Conservation (phyloP, 2,329 filamentous ascomycete species). For the Botrytis porri region DNA sequence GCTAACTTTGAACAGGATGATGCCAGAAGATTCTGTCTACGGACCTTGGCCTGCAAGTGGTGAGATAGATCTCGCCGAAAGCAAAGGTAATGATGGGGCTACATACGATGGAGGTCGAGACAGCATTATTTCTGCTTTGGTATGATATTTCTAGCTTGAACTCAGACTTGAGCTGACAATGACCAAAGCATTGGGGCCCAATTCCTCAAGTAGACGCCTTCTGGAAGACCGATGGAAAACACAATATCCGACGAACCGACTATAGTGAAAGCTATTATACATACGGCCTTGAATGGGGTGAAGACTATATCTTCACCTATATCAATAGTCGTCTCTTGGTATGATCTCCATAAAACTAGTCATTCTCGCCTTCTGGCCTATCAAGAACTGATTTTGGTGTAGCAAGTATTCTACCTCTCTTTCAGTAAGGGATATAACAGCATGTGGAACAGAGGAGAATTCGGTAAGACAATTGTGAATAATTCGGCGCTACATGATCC, state of each 20-base stretch:
- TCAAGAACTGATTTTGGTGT: conserved; percentile 31
- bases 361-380: background rate
- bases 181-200: conserved; percentile 45
- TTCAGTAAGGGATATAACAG: conserved; percentile 31
- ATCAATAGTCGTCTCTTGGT: conserved; percentile 43
- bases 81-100: conserved; percentile 46
- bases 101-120: conserved; percentile 44
- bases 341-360: conserved; percentile 27
- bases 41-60: conserved; percentile 51
- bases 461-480: conserved; percentile 43
- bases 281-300: conserved; percentile 52
- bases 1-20: conserved; percentile 42
- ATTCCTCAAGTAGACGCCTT: conserved; percentile 31
- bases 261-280: conserved; percentile 48
- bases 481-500: conserved; percentile 44
- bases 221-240: conserved; percentile 26
- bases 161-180: background rate
- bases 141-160: conserved; percentile 35
- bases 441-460: conserved; percentile 44
- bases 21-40: conserved; percentile 48
- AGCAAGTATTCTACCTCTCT: conserved; percentile 40
- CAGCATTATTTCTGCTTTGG: conserved; percentile 44
- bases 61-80: conserved; percentile 54
- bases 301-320: conserved; percentile 53
- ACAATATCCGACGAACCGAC: conserved; percentile 39